phyloP scores from a whole-genome alignment of 2,329 filamentous ascomycete species.

The Cladosporium sp. region DNA sequence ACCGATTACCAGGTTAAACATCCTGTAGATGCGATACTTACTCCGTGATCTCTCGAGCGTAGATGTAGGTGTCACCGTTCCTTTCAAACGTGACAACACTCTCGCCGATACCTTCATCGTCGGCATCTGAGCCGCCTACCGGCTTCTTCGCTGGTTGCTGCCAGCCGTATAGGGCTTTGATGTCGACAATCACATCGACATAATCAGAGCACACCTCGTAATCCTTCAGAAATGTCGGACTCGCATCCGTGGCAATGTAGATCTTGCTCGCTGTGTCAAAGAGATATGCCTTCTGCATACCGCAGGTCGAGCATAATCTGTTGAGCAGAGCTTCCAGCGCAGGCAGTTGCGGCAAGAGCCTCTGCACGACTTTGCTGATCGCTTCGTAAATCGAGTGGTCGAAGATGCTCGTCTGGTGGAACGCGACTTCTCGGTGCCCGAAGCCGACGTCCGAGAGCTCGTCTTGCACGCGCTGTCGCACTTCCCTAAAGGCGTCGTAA shows the following conservation, averaged over 20 bases:
- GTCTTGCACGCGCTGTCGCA: slow-evolving; percentile 92
- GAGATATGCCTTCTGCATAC: slow-evolving; percentile 95
- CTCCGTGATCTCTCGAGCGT: slow-evolving; percentile 62
- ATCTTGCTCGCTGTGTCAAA: slow-evolving; percentile 98
- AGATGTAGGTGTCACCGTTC: slow-evolving; percentile 53
- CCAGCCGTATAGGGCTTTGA: slow-evolving; percentile 91
- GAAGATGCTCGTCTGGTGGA: slow-evolving; percentile 96
- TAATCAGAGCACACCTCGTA: slow-evolving; percentile 99
- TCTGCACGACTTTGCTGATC: slow-evolving; percentile 97
- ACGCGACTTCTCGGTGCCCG: slow-evolving; percentile 88
- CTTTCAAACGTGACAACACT: slow-evolving; percentile 58
- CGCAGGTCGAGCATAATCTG: slow-evolving; percentile 84
- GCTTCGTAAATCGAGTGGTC: slow-evolving; percentile 98
- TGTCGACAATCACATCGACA: slow-evolving; percentile 96
- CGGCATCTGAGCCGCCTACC: slow-evolving; percentile 9
- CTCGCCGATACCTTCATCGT: slow-evolving; percentile 38
- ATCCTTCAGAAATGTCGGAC: slow-evolving; percentile 86
- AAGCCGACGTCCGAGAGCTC: slow-evolving; percentile 89
- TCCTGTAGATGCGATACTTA: slow-evolving; percentile 33
- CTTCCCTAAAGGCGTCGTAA: slow-evolving; percentile 91
- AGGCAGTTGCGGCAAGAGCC: slow-evolving; percentile 86
- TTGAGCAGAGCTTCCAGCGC: slow-evolving; percentile 92
- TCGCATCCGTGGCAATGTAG: slow-evolving; percentile 93
- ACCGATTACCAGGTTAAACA: slow-evolving; percentile 8
- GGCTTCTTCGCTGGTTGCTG: slow-evolving; percentile 35